phyloP scores from a whole-genome alignment of 2,329 filamentous ascomycete species.

The Scleromitrula shiraiana region DNA sequence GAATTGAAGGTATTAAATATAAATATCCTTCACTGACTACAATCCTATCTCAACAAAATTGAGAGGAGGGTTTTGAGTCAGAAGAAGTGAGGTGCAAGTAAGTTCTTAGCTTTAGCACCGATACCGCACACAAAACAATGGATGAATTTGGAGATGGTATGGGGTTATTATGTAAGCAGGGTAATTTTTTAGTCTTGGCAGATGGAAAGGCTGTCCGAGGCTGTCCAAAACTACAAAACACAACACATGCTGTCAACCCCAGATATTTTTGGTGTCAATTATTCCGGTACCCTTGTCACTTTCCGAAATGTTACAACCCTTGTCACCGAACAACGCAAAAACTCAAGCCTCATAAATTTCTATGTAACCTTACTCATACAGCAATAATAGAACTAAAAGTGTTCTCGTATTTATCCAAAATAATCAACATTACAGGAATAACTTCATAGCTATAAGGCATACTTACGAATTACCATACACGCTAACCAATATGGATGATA shows the following conservation, averaged over 20 bases:
- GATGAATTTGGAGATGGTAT: neutral
- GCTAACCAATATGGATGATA: constrained; percentile 60
- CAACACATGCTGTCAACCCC: constrained; percentile 1
- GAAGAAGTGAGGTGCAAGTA: neutral
- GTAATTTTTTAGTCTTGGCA: too few relatives aligned
- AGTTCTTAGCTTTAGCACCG: constrained; percentile 3
- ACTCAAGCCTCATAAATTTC: constrained; percentile 11
- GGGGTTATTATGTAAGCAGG: too few relatives aligned
- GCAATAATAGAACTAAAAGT: too few relatives aligned
- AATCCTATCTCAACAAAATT: constrained; percentile 6
- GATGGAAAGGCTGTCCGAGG: too few relatives aligned
- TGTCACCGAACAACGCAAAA: constrained; percentile 7
- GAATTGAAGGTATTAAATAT: neutral
- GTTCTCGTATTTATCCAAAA: neutral
- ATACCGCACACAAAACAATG: constrained; percentile 7
- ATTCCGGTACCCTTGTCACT: neutral
- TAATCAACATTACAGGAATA: neutral
- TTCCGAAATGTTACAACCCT: constrained; percentile 5
- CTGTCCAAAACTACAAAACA: too few relatives aligned
- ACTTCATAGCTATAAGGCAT: neutral
- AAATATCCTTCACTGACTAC: neutral
- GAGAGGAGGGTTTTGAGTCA: constrained; percentile 6
- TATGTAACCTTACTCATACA: neutral
- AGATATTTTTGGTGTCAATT: neutral
- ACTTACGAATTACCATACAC: neutral